These are phyloP conservation scores for Neoboletus brunneissimus DNA, from an alignment of 768 basidiomycete genomes.

Conservation along the genomic window DNA sequence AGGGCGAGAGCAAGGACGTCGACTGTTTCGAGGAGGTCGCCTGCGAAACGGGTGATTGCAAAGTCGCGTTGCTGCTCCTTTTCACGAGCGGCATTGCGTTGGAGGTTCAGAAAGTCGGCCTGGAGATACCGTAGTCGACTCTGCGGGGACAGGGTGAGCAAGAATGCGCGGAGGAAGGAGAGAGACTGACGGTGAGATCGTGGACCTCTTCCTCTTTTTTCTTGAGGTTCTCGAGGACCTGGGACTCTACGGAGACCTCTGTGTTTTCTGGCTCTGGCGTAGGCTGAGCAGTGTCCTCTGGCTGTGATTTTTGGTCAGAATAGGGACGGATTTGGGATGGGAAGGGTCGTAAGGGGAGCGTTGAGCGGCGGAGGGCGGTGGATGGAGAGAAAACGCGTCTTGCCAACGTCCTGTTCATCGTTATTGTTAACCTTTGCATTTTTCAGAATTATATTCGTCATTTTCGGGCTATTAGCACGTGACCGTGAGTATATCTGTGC, in stretches of 20 bases:
- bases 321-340: slow-evolving; percentile 44
- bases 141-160: slow-evolving; percentile 40
- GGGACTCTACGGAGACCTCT: slow-evolving; percentile 35
- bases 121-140: slow-evolving; percentile 86
- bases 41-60: slow-evolving; percentile 88
- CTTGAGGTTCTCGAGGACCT: slow-evolving; percentile 57
- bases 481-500: slow-evolving; percentile 5
- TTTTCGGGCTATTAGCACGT: slow-evolving; percentile 12
- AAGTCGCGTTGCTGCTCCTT: slow-evolving; percentile 91
- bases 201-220: slow-evolving; percentile 76
- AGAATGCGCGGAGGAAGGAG: neutral
- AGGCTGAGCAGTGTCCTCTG: slow-evolving; percentile 13
- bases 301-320: slow-evolving; percentile 50
- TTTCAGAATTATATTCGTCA: no score
- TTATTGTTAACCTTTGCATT: neutral
- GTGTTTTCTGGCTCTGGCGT: slow-evolving; percentile 18
- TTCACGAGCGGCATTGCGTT: slow-evolving; percentile 87
- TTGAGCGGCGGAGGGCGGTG: slow-evolving; percentile 42
- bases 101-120: slow-evolving; percentile 94
- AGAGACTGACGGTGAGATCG: slow-evolving; percentile 72
- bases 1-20: slow-evolving; percentile 87
- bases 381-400: slow-evolving; percentile 52
- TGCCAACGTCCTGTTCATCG: slow-evolving; percentile 54
- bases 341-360: slow-evolving; percentile 25
- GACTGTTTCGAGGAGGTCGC: slow-evolving; percentile 84